Evolutionary conservation across 495 filamentous ascomycete genomes (phyloP), one percentile per base, ranked within the genome.

Genomic region (Penicillium manginii): DNA sequence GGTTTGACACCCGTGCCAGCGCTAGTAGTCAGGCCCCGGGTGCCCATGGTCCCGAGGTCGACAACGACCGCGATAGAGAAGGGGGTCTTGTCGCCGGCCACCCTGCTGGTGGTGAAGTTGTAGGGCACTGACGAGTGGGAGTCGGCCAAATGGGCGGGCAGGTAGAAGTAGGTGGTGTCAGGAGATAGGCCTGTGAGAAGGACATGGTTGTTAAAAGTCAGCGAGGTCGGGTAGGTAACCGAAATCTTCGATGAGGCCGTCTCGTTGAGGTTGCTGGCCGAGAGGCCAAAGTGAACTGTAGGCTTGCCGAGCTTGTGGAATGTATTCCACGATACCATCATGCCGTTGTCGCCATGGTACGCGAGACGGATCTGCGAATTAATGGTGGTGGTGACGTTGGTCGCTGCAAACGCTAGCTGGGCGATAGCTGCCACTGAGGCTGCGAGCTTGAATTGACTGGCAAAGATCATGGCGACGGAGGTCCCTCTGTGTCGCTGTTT

Each of bases 301-400:
- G 59, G 59, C 3, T 21, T 32, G 12, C 35, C n/a, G n/a, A 57
- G 59, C 42, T 57, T 47, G 14, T 39, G 18, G 22, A 45, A 37
- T 5, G 59, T 61, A n/a, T 57, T 61, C 59, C 59, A 61, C 18
- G 46, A 52, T 19, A 61, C 42, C 37, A 47, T 57, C 59, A 61
- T 61, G 21, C 54, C 59, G 17, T 40, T 55, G 40, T 61, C 59
- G 12, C 59, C 59, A n/a, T 48, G 32, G 19, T 61, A 61, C 17
- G 54, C 54, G 19, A 61, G 48, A 78, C 64, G 72, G 70, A 55
- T 59, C 48, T 19, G 52, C 65, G 39, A 42, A 18, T 42, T 42
- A 19, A 54, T 54, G 37, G 37, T 10, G 50, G 50, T 45, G 12
- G 17, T 54, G 39, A 32, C 12, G 26, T 45, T 12, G 40, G 14